Conservation (phyloP, 2,329 filamentous ascomycete species). For the Hymenoscyphus salicellus region DNA sequence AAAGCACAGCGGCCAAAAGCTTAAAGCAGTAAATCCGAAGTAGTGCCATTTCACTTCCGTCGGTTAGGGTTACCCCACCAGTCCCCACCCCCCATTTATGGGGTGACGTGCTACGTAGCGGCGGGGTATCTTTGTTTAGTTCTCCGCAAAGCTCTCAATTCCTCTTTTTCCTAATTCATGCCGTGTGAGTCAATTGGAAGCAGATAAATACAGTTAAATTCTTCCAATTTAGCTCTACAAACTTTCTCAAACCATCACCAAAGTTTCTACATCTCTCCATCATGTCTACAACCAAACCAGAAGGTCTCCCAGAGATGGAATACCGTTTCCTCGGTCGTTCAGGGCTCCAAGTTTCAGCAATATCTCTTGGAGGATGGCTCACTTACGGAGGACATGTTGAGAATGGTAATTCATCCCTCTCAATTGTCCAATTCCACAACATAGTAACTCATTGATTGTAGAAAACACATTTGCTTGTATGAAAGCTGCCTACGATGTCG, state of each 20-base stretch:
- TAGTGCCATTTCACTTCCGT: no score
- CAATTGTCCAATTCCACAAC: background rate
- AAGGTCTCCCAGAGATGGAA: constrained; percentile 55
- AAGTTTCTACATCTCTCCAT: background rate
- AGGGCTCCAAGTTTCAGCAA: constrained; percentile 70
- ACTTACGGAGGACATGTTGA: constrained; percentile 74
- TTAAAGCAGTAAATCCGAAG: no score
- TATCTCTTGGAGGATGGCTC: constrained; percentile 69
- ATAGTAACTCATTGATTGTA: constrained; percentile 23
- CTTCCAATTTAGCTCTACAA: background rate
- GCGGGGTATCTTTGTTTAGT: no score
- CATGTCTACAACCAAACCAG: constrained; percentile 35
- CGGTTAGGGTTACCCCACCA: no score
- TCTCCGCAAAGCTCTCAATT: background rate
- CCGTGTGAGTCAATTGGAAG: no score
- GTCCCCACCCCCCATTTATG: no score
- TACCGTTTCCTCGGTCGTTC: constrained; percentile 70
- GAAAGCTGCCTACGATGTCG: constrained; percentile 57
- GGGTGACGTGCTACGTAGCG: no score
- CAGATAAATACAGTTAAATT: background rate
- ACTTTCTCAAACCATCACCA: background rate
- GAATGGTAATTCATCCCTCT: constrained; percentile 49
- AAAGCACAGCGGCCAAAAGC: no score
- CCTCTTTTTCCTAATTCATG: background rate
- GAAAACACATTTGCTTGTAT: constrained; percentile 59